Percentiles rank a stretch among this genome's conserved stretches.
Conservation (phyloP, 805 yeast genomes). For the Starmerella sp. region DNA sequence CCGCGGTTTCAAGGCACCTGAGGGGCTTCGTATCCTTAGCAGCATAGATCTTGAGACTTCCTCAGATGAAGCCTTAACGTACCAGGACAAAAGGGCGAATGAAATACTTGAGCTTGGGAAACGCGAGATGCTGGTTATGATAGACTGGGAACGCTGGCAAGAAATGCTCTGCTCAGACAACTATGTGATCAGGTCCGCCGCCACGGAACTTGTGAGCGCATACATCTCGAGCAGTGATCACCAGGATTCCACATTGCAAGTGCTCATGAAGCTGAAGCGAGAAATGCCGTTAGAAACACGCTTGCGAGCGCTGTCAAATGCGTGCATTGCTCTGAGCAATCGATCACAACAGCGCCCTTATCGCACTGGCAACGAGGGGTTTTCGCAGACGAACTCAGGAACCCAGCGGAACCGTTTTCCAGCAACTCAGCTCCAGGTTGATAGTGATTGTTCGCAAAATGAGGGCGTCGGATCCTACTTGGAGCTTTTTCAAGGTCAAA, state of each 20-base stretch:
- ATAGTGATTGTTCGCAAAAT: background rate
- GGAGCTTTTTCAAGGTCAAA: slow-evolving; percentile 14
- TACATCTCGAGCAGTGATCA: slow-evolving; percentile 8
- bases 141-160: slow-evolving; percentile 2
- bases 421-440: background rate
- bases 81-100: background rate
- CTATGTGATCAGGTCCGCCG: slow-evolving; percentile 6
- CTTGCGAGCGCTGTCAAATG: slow-evolving; percentile 1
- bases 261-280: slow-evolving; percentile 1
- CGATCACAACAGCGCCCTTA: background rate
- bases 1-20: background rate
- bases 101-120: background rate
- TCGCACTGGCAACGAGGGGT: slow-evolving; percentile 2
- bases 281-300: slow-evolving; percentile 6
- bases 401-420: background rate
- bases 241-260: slow-evolving; percentile 9
- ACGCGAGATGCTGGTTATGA: background rate
- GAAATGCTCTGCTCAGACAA: background rate
- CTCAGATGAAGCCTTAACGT: background rate
- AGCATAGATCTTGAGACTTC: no score
- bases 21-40: background rate
- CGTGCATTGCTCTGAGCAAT: slow-evolving; percentile 7
- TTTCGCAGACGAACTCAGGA: background rate
- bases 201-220: slow-evolving; percentile 6
- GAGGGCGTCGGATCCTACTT: slow-evolving; percentile 9